A percentile compares a stretch with the other conserved stretches of the same genome.
Conservation (phyloP, 2,329 filamentous ascomycete genomes). For the Zopfia rhizophila region DNA sequence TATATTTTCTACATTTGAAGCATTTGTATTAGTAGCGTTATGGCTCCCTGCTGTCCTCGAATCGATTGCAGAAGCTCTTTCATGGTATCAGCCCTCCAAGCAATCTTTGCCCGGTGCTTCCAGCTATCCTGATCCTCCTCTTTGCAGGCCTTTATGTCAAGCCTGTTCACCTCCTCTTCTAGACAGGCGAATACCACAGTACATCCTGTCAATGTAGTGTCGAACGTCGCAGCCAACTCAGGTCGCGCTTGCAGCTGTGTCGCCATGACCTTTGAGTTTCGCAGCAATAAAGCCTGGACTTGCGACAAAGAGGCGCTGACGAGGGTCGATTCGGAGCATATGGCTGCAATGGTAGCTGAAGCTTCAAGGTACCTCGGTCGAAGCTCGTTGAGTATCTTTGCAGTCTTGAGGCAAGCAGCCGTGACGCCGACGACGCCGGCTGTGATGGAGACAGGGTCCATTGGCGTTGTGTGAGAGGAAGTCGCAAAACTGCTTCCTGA, state of each 20-base stretch:
- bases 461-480: not conserved
- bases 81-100: slow-evolving; percentile 21
- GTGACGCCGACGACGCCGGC: slow-evolving; percentile 5
- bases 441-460: slow-evolving; percentile 11
- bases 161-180: slow-evolving; percentile 15
- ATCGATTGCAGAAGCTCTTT: slow-evolving; percentile 13
- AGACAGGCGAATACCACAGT: slow-evolving; percentile 14
- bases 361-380: slow-evolving; percentile 12
- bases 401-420: slow-evolving; percentile 4
- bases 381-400: slow-evolving; percentile 15
- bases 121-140: slow-evolving; percentile 2
- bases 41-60: slow-evolving; percentile 18
- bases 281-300: slow-evolving; percentile 10
- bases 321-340: slow-evolving; percentile 19
- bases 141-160: not conserved
- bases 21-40: slow-evolving; percentile 17
- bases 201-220: slow-evolving; percentile 18
- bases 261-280: slow-evolving; percentile 3
- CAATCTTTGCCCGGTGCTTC: slow-evolving; percentile 10
- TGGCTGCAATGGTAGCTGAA: slow-evolving; percentile 11
- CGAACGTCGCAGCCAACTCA: slow-evolving; percentile 15
- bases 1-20: slow-evolving; percentile 17
- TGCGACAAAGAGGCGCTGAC: slow-evolving; percentile 14
- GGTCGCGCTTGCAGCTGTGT: slow-evolving; percentile 1
- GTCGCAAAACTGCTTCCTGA: no score